Evolutionary conservation across 257 asterid species (phyloP).

Genomic region (Plantago elongata): DNA sequence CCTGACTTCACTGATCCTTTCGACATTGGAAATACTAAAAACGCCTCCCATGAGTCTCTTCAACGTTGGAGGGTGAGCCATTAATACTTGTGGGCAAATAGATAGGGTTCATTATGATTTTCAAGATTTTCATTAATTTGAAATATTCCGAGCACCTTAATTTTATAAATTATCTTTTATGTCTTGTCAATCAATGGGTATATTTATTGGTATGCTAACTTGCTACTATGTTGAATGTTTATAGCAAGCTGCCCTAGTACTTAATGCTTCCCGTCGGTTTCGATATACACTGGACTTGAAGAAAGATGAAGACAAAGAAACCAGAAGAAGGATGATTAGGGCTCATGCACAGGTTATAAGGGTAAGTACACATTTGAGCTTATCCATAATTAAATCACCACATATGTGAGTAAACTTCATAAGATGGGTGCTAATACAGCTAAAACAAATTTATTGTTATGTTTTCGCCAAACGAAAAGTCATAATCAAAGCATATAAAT

Average conservation of each 20-base stretch:
- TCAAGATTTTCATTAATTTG: too few relatives aligned
- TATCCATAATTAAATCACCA: too few relatives aligned
- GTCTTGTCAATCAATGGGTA: background rate
- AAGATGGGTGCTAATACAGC: too few relatives aligned
- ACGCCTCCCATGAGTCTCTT: conserved; percentile 62
- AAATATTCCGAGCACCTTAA: background rate
- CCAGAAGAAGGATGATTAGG: conserved; percentile 68
- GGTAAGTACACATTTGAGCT: conserved; percentile 26
- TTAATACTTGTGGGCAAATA: background rate
- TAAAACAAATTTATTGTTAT: too few relatives aligned
- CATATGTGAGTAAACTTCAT: too few relatives aligned
- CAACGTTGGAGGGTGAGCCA: conserved; percentile 85
- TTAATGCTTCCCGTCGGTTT: conserved; percentile 93
- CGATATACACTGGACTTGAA: conserved; percentile 84
- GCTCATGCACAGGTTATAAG: conserved; percentile 98
- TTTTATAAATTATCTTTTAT: too few relatives aligned
- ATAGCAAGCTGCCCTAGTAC: conserved; percentile 96
- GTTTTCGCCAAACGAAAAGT: too few relatives aligned
- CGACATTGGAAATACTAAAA: conserved; percentile 72
- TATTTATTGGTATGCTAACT: conserved; percentile 18
- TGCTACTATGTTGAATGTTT: conserved; percentile 11
- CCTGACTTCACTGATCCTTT: conserved; percentile 66
- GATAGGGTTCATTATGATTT: background rate
- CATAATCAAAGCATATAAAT: too few relatives aligned
- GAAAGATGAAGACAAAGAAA: conserved; percentile 68